phyloP scores from a whole-genome alignment of 2,329 filamentous ascomycete genomes.

The Orbilia quercus region DNA sequence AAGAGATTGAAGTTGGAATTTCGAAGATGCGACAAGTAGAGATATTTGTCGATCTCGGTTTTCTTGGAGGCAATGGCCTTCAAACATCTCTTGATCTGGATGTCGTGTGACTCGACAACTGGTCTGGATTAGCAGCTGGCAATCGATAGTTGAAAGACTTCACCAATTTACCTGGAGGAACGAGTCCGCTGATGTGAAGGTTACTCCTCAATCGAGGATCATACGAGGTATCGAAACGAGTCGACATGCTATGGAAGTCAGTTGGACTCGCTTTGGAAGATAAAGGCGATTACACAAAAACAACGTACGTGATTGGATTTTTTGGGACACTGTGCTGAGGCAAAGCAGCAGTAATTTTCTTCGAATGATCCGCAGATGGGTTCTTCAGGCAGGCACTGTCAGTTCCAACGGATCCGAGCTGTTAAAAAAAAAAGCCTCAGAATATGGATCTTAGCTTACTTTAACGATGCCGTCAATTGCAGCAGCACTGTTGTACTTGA shows the following conservation, averaged over 20 bases:
- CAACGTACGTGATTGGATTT: slow-evolving; percentile 54
- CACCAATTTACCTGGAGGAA: slow-evolving; percentile 64
- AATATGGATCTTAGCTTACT: slow-evolving; percentile 35
- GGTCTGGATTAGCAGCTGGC: slow-evolving; percentile 7
- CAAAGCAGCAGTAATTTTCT: slow-evolving; percentile 49
- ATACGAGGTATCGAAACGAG: slow-evolving; percentile 66
- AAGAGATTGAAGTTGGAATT: slow-evolving; percentile 82
- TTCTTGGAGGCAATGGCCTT: slow-evolving; percentile 77
- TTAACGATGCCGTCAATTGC: slow-evolving; percentile 49
- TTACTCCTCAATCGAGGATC: slow-evolving; percentile 67
- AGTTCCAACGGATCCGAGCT: slow-evolving; percentile 35
- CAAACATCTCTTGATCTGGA: slow-evolving; percentile 75
- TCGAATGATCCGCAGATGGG: slow-evolving; percentile 48
- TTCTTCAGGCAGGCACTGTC: slow-evolving; percentile 39
- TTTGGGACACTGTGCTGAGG: slow-evolving; percentile 51
- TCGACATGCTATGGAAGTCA: slow-evolving; percentile 54
- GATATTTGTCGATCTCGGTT: slow-evolving; percentile 82
- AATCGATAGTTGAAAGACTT: slow-evolving; percentile 61
- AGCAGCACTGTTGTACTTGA: slow-evolving; percentile 49
- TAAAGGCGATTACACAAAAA: slow-evolving; percentile 3
- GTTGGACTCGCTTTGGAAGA: slow-evolving; percentile 2
- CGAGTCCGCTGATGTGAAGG: slow-evolving; percentile 68
- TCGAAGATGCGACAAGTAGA: slow-evolving; percentile 81
- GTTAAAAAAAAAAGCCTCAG: slow-evolving; percentile 6
- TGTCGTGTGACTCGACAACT: slow-evolving; percentile 69